Evolutionary conservation across 306 rosid species (phyloP).

Genomic region (Potentilla sterilis): DNA sequence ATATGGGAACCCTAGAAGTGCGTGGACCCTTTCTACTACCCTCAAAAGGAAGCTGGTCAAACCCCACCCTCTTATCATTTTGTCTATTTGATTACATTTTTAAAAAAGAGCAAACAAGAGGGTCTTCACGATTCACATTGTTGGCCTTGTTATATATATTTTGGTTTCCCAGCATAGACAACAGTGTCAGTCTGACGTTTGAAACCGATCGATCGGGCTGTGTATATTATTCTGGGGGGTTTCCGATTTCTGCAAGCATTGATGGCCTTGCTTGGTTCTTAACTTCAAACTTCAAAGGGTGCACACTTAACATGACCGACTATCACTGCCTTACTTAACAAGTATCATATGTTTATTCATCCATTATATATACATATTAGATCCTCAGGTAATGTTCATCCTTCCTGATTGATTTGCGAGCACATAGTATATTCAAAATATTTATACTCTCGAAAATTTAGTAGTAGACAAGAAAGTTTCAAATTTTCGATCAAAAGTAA

Average conservation of each 20-base stretch:
- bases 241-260: not conserved
- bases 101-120: not conserved
- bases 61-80: conserved; percentile 16
- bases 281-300: not conserved
- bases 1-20: not conserved
- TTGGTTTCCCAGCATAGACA: not conserved
- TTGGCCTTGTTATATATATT: conserved; percentile 3
- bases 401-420: no score
- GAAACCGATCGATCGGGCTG: conserved; percentile 13
- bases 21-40: conserved; percentile 28
- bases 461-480: no score
- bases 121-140: conserved; percentile 13
- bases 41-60: conserved; percentile 10
- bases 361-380: no score
- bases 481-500: no score
- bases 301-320: conserved; percentile 11
- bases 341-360: not conserved
- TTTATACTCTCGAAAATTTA: no score
- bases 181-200: conserved; percentile 14
- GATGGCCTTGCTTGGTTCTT: not conserved
- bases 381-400: no score
- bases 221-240: not conserved
- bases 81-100: conserved; percentile 1
- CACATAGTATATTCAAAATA: no score
- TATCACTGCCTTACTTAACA: not conserved